phyloP scores from a whole-genome alignment of 192 early-diverging fungal species.

The Phycomyces blakesleeanus region DNA sequence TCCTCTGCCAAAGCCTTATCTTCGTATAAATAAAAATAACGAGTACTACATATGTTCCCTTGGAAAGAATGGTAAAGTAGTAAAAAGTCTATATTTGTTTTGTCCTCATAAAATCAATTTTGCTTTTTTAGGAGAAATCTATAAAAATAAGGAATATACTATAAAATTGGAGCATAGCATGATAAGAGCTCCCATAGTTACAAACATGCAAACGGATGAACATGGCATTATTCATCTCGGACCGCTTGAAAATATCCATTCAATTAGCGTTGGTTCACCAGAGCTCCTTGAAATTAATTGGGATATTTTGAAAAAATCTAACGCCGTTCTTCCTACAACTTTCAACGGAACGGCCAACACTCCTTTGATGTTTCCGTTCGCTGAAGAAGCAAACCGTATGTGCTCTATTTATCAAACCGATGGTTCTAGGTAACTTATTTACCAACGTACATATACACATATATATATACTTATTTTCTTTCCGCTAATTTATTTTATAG shows the following conservation, averaged over 20 bases:
- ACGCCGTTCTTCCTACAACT: not conserved
- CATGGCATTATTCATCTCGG: conserved; percentile 39
- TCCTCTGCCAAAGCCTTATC: not conserved
- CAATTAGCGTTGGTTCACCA: not conserved
- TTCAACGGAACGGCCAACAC: conserved; percentile 22
- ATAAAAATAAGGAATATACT: conserved; percentile 15
- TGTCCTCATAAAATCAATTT: not conserved
- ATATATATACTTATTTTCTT: not conserved
- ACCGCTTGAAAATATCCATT: conserved; percentile 12
- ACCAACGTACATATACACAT: not conserved
- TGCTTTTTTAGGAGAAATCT: conserved; percentile 28
- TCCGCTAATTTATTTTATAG: not conserved
- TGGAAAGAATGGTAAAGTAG: conserved; percentile 12
- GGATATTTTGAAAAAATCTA: not conserved
- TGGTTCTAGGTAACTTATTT: not conserved
- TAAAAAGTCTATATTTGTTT: not conserved
- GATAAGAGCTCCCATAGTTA: not conserved
- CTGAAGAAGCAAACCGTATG: not conserved
- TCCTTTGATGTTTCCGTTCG: conserved; percentile 19
- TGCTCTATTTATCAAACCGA: conserved; percentile 16
- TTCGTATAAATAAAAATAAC: conserved; percentile 1
- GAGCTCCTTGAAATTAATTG: not conserved
- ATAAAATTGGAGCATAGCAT: conserved; percentile 32
- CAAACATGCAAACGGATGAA: conserved; percentile 30
- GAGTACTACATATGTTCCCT: not conserved